Conservation (phyloP, 257 asterid genomes). For the Plantago major region DNA sequence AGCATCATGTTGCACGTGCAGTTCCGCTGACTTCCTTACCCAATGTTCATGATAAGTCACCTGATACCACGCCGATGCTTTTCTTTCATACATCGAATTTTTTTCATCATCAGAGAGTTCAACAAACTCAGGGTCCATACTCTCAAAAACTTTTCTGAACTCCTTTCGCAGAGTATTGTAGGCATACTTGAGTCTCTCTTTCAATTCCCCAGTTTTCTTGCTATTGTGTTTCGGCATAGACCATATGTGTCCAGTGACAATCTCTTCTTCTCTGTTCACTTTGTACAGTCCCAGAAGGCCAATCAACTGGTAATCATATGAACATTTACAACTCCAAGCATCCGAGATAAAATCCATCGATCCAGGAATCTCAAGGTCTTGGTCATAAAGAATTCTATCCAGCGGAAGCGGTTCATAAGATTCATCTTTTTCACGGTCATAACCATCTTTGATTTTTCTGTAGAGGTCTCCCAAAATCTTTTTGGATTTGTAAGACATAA, state of each 20-base stretch:
- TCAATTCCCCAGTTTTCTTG: constrained; percentile 69
- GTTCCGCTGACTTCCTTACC: constrained; percentile 48
- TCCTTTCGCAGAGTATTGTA: constrained; percentile 62
- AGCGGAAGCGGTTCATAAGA: constrained; percentile 25
- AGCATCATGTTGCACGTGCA: constrained; percentile 40
- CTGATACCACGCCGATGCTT: constrained; percentile 94
- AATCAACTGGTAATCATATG: constrained; percentile 65
- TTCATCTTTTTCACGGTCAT: constrained; percentile 31
- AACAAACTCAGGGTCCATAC: constrained; percentile 43
- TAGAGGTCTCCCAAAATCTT: constrained; percentile 77
- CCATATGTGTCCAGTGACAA: constrained; percentile 89
- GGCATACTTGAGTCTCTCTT: constrained; percentile 83
- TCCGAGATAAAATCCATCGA: constrained; percentile 38
- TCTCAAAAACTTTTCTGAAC: constrained; percentile 67
- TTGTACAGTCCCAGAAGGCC: constrained; percentile 80
- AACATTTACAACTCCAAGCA: constrained; percentile 68
- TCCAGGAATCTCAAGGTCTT: constrained; percentile 56
- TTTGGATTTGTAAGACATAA: constrained; percentile 51
- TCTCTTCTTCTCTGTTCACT: constrained; percentile 75
- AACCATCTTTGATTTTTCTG: constrained; percentile 50
- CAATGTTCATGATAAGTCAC: constrained; percentile 67
- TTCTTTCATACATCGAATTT: constrained; percentile 50
- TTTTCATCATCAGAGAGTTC: constrained; percentile 53
- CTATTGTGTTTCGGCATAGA: constrained; percentile 72
- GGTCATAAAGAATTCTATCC: constrained; percentile 41